Conservation (phyloP, 768 basidiomycete genomes). For the Naganishia vishniacii region DNA sequence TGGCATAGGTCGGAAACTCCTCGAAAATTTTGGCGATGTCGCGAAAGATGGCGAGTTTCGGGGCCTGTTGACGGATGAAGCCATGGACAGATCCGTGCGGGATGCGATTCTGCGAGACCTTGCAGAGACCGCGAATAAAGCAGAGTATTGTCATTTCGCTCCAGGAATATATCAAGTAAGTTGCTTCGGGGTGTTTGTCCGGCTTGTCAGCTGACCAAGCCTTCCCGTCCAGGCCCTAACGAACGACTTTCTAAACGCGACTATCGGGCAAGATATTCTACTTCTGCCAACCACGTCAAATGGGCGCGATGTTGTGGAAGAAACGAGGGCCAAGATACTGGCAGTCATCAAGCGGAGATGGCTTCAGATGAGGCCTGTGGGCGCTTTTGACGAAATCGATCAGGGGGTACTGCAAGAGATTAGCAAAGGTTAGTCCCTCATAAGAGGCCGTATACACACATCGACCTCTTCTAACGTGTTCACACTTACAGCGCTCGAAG, state of each 20-base stretch:
- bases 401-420: conserved; percentile 86
- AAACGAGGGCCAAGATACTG: conserved; percentile 60
- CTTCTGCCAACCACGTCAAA: conserved; percentile 66
- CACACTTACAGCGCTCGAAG: not conserved
- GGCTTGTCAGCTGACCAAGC: too few species aligned
- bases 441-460: not conserved
- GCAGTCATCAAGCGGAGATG: conserved; percentile 73
- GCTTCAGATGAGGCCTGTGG: conserved; percentile 65
- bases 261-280: conserved; percentile 53
- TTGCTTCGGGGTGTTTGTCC: not conserved
- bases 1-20: conserved; percentile 60
- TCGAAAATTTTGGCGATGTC: conserved; percentile 59
- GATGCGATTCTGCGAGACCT: conserved; percentile 67
- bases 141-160: conserved; percentile 60
- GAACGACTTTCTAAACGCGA: not conserved
- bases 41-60: conserved; percentile 68
- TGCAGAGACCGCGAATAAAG: conserved; percentile 56
- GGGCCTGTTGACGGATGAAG: conserved; percentile 68
- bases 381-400: conserved; percentile 78
- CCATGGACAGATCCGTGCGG: conserved; percentile 65
- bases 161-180: conserved; percentile 59
- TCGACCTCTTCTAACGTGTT: not conserved
- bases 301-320: conserved; percentile 67
- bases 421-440: conserved; percentile 60
- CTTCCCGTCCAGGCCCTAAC: conserved; percentile 60